Base-by-base conservation (phyloP, 2,329 filamentous ascomycete species). In the Sphaerulina vaccinii region DNA sequence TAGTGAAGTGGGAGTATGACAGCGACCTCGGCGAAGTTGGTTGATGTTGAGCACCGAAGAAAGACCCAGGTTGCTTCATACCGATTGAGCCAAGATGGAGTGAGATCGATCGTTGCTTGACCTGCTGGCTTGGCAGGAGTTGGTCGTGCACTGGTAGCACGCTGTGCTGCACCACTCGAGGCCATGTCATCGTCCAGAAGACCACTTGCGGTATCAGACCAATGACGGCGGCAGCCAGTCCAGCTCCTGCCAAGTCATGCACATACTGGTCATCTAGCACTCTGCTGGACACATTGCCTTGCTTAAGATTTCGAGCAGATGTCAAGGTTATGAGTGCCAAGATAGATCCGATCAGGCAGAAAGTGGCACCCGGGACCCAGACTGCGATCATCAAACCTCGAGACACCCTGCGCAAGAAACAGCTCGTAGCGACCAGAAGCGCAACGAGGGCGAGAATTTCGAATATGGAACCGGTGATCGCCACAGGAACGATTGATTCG, bases 201-300 rank as follows among this genome's bases (percentile, higher is more conserved):
- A 55, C 46, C 4, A 52, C 55, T 29, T 66, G 59, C 6, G 59
- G 55, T 6, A 65, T 40, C 19, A 65, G 42, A 13, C 58, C 60
- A 16, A 66, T 41, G 8, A 56, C 44, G 48, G 60, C 62, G 35
- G 65, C 57, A 11, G 62, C 64, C 8, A 68, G 39, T 29, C 65
- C 65, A 27, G 62, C 61, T 23, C 36, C 54, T 23, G 62, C 50
- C 27, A 61, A 37, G n/a, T 35, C 37, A 15, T 50, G 50, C n/a
- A 54, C 22, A 33, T 35, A 40, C 22, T 16, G 13, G 15, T 41
- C 32, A 23, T 48, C 19, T 21, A 29, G 21, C 11, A 4, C 16
- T 16, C 47, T 16, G 23, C 22, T 32, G 2, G 19, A 16, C n/a
- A 18, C 32, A 18, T 37, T 19, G 21, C 36, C 19, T 8, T 29